Evolutionary conservation across 2,329 filamentous ascomycete species (phyloP).

Genomic region (Raffaelea ambrosiae): DNA sequence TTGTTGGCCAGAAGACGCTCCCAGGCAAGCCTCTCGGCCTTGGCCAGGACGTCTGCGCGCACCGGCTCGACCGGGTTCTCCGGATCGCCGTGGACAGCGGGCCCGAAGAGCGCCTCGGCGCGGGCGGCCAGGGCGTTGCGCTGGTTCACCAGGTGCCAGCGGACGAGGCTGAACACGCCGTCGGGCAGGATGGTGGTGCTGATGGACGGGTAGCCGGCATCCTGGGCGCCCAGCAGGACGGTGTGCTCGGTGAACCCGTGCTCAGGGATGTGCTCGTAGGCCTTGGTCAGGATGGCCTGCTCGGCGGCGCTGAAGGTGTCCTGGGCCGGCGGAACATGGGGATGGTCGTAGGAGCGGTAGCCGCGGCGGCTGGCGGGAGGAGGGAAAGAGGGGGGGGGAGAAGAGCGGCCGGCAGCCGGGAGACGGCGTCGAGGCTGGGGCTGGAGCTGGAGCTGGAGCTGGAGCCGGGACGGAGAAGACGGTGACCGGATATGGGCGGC

Average conservation of each 20-base stretch:
- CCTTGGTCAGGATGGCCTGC: conserved; percentile 69
- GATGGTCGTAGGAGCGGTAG: conserved; percentile 71
- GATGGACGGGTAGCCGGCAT: conserved; percentile 79
- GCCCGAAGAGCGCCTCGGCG: conserved; percentile 29
- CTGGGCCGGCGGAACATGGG: conserved; percentile 53
- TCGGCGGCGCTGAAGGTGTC: conserved; percentile 61
- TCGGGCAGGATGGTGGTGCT: conserved; percentile 74
- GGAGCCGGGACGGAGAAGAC: not conserved
- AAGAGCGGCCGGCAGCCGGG: not conserved
- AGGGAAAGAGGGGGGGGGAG: not conserved
- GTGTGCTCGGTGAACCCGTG: conserved; percentile 74
- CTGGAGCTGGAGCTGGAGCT: not conserved
- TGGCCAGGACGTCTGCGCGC: conserved; percentile 40
- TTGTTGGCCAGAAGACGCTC: conserved; percentile 68
- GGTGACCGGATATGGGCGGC: too few species aligned
- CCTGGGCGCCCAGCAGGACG: conserved; percentile 68
- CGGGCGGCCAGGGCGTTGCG: conserved; percentile 48
- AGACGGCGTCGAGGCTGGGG: not conserved
- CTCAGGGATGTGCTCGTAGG: conserved; percentile 66
- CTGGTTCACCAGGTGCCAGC: conserved; percentile 64
- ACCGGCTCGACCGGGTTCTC: conserved; percentile 16
- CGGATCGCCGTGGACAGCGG: conserved; percentile 19
- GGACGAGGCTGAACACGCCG: conserved; percentile 73
- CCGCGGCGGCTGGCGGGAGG: conserved; percentile 21
- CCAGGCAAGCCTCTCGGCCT: conserved; percentile 65